Evolutionary conservation across 139 green algal species (phyloP).

Genomic region (Micromonas pusilla): DNA sequence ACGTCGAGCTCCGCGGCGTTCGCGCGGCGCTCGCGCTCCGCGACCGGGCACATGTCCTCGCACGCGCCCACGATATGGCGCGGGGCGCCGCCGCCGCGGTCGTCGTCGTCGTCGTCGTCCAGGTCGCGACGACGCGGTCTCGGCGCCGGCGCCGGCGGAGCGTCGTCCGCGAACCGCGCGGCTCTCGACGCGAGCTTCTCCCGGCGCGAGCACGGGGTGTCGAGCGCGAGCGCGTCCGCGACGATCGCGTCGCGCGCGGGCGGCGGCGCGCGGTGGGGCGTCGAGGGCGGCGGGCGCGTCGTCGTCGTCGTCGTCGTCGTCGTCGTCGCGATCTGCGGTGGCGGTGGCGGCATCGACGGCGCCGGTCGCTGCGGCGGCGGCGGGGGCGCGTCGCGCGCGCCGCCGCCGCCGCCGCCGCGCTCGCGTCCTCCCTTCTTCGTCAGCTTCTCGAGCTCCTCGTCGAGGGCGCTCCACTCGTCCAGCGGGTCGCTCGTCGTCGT

Average conservation of each 20-base stretch:
- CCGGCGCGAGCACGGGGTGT: no score
- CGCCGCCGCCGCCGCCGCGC: no score
- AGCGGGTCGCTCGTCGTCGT: neutral
- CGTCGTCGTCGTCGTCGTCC: neutral
- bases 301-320: no score
- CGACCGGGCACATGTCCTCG: slow-evolving; percentile 27
- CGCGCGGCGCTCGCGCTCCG: slow-evolving; percentile 10
- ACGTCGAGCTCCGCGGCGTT: slow-evolving; percentile 17
- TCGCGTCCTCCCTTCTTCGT: neutral
- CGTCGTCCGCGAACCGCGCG: neutral
- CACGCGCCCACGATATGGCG: slow-evolving; percentile 16
- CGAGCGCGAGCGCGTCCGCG: neutral
- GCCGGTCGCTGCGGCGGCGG: no score
- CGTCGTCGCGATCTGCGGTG: no score
- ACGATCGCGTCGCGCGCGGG: neutral
- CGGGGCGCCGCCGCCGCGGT: neutral
- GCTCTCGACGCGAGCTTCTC: neutral
- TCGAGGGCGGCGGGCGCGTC: no score
- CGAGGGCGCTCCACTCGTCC: neutral
- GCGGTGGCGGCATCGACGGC: no score
- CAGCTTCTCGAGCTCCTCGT: neutral
- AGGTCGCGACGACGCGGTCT: neutral
- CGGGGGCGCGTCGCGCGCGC: no score
- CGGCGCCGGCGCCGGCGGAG: neutral
- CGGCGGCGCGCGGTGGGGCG: no score